Conservation (phyloP, 2,329 filamentous ascomycete genomes). For the Parastagonospora nodorum region DNA sequence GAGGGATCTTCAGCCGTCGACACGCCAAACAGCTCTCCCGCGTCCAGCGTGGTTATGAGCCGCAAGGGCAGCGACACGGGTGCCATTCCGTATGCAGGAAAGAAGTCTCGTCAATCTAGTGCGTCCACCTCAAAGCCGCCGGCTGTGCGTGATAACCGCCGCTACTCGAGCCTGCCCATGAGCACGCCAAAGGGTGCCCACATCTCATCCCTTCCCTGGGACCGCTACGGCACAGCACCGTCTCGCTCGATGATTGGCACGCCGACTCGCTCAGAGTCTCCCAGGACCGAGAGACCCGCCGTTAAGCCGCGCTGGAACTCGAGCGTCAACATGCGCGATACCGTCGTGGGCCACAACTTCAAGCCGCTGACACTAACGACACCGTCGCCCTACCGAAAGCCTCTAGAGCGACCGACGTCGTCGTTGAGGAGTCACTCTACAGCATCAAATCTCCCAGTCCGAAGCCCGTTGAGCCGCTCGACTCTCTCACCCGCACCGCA, state of each 20-base stretch:
- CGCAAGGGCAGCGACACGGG: conserved; percentile 56
- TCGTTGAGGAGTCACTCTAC: conserved; percentile 36
- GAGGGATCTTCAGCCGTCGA: conserved; percentile 75
- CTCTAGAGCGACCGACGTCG: conserved; percentile 11
- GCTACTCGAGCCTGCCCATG: conserved; percentile 56
- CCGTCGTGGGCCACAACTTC: conserved; percentile 45
- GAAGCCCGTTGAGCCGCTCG: conserved; percentile 40
- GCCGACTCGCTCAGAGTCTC: conserved; percentile 33
- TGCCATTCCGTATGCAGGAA: conserved; percentile 51
- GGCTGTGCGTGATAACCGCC: conserved; percentile 46
- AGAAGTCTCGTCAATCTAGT: conserved; percentile 55
- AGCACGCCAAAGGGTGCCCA: conserved; percentile 23
- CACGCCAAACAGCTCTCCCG: conserved; percentile 66
- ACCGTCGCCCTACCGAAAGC: conserved; percentile 40
- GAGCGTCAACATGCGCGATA: conserved; percentile 46
- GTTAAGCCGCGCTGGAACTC: conserved; percentile 48
- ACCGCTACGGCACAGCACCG: conserved; percentile 13
- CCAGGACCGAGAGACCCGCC: conserved; percentile 30
- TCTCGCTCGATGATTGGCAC: conserved; percentile 34
- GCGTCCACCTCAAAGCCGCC: conserved; percentile 50
- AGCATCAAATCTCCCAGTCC: conserved; percentile 42
- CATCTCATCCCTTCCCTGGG: conserved; percentile 11
- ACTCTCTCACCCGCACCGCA: conserved; percentile 23
- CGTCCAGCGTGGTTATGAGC: conserved; percentile 66
- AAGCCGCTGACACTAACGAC: conserved; percentile 43